Base-by-base conservation (phyloP, 1,284 basidiomycete species). In the Rugiboletus extremiorientalis region DNA sequence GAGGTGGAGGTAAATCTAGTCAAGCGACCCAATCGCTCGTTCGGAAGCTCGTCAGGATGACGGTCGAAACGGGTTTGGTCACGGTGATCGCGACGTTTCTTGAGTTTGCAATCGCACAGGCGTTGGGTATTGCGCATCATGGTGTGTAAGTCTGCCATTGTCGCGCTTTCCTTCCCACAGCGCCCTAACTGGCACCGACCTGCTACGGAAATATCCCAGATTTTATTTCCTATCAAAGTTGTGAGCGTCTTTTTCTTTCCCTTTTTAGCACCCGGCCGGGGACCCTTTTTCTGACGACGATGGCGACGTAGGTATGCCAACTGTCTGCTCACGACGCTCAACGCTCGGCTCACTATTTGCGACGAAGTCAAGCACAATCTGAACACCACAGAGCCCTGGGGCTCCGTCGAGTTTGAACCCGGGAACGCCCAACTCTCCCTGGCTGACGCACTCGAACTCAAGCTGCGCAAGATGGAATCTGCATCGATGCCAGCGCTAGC, bases 11-110 rank as follows among this genome's bases (percentile, higher is more conserved):
- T 7, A 22, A 34, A 52, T 30, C 51, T 9, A 11, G 25, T 44
- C 31, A 10, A 25, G 52, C 38, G 31, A 60, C 58, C 38, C 59
- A 57, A 12, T 46, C 48, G 8, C 60, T 57, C 23, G 40, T 60
- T 20, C 43, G 43, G 25, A 61, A 56, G 37, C 59, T 60, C 34
- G 23, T 60, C 30, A 60, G 56, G 60, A 49, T 61, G 28, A 57
- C 59, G 22, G 61, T 60, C 54, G 59, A 60, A 47, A 60, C 59
- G 8, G 59, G 59, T 12, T 22, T 61, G 6, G 54, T 48, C 22
- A 60, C 59, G 7, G 59, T 60, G 18, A 33, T 60, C 2, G 59
- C 46, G 11, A 56, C 54, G 10, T 12, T 60, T 20, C 51, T 60
- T 20, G 59, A 60, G 44, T 61, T 60, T 41, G 23, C 28, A 28